These are phyloP conservation scores for Coemansia sp. DNA, from an alignment of 192 early-diverging fungal genomes.

Conservation along the genomic window DNA sequence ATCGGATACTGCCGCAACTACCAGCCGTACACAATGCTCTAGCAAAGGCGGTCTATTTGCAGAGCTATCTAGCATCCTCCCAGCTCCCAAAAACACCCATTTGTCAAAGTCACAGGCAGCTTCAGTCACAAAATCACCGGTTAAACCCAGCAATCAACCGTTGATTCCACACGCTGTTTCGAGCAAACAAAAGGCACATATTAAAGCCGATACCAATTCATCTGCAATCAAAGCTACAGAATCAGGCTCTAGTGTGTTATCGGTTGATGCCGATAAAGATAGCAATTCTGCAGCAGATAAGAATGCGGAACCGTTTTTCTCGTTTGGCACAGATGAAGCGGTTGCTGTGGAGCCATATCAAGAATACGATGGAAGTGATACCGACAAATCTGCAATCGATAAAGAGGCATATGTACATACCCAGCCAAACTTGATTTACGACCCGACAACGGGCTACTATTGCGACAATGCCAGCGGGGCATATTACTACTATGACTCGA, in stretches of 20 bases:
- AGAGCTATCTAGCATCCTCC: slow-evolving; percentile 39
- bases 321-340: slow-evolving; percentile 4
- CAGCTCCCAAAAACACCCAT: slow-evolving; percentile 46
- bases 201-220: not conserved
- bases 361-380: slow-evolving; percentile 6
- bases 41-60: slow-evolving; percentile 27
- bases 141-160: slow-evolving; percentile 2
- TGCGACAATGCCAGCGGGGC: slow-evolving; percentile 27
- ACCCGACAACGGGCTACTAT: slow-evolving; percentile 47
- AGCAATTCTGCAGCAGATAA: not conserved
- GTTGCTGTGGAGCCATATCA: not conserved
- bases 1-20: no score
- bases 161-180: slow-evolving; percentile 45
- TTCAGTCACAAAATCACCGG: not conserved
- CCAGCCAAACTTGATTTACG: slow-evolving; percentile 22
- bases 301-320: slow-evolving; percentile 2
- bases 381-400: slow-evolving; percentile 2
- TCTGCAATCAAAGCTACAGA: not conserved
- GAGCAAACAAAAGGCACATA: slow-evolving; percentile 20
- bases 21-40: not conserved
- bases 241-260: no score
- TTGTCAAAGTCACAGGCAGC: not conserved
- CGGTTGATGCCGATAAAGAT: not conserved
- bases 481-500: slow-evolving; percentile 38
- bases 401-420: not conserved